Evolutionary conservation across 306 rosid species (phyloP).

Genomic region (Cucumis melo): DNA sequence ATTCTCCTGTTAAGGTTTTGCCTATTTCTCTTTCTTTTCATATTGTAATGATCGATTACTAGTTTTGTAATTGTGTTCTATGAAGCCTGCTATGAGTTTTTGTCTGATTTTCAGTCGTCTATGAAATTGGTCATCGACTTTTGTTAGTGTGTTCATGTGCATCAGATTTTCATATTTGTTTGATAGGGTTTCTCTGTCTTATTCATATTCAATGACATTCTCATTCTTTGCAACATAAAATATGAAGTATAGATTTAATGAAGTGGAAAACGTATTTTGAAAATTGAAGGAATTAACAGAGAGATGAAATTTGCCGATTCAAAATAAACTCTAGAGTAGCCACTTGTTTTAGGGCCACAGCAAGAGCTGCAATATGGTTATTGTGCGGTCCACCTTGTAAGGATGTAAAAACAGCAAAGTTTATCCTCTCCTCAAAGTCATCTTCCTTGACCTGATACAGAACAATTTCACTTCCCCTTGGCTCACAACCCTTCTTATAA

Average conservation of each 20-base stretch:
- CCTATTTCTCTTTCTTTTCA: neutral
- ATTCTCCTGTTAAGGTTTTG: neutral
- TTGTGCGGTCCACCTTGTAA: constrained; percentile 98
- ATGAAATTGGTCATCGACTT: neutral
- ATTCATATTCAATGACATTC: neutral
- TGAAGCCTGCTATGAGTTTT: neutral
- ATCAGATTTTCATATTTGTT: neutral
- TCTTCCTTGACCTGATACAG: constrained; percentile 57
- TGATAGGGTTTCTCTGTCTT: neutral
- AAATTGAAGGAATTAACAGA: neutral
- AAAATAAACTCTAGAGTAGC: constrained; percentile 75
- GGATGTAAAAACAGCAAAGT: constrained; percentile 86
- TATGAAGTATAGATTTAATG: neutral
- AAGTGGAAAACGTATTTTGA: neutral
- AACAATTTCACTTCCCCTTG: constrained; percentile 63
- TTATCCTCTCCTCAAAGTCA: constrained; percentile 86
- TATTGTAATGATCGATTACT: neutral
- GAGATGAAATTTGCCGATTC: neutral
- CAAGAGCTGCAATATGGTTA: constrained; percentile 95
- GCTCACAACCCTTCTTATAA: constrained; percentile 73
- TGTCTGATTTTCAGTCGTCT: neutral
- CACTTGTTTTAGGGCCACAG: constrained; percentile 86
- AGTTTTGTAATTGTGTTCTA: neutral
- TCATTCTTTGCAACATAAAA: neutral
- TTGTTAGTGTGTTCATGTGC: neutral